Evolutionary conservation across 2,329 filamentous ascomycete species (phyloP).

Genomic region (Rhynchosporium secalis): DNA sequence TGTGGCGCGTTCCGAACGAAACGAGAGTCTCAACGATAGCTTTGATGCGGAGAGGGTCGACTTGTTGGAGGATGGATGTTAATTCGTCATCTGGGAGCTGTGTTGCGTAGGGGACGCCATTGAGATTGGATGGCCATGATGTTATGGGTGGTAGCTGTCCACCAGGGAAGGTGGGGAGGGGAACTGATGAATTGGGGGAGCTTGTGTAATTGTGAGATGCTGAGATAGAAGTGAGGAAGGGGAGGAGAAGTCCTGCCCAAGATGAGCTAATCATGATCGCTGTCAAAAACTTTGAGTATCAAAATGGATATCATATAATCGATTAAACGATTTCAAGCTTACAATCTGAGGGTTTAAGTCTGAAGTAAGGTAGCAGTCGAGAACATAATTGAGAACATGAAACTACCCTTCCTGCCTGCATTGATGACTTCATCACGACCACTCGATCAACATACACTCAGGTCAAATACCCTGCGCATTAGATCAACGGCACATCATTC

Average conservation of each 20-base stretch:
- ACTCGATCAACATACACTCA: background rate
- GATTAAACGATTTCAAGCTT: background rate
- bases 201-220: background rate
- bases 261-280: conserved; percentile 7
- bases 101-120: conserved; percentile 23
- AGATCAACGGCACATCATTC: conserved; percentile 2
- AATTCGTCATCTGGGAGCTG: conserved; percentile 28
- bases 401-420: background rate
- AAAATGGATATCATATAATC: background rate
- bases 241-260: background rate
- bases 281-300: too few relatives aligned
- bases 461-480: background rate
- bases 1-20: conserved; percentile 58
- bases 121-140: conserved; percentile 21
- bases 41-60: conserved; percentile 47
- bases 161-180: conserved; percentile 18
- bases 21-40: conserved; percentile 54
- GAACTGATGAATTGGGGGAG: conserved; percentile 8
- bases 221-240: background rate
- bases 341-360: background rate
- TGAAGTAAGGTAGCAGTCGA: background rate
- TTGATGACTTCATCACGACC: conserved; percentile 15
- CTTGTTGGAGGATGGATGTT: conserved; percentile 20
- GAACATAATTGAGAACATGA: background rate
- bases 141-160: conserved; percentile 13